phyloP scores from a whole-genome alignment of 495 filamentous ascomycete genomes.

The Aspergillus affinis region DNA sequence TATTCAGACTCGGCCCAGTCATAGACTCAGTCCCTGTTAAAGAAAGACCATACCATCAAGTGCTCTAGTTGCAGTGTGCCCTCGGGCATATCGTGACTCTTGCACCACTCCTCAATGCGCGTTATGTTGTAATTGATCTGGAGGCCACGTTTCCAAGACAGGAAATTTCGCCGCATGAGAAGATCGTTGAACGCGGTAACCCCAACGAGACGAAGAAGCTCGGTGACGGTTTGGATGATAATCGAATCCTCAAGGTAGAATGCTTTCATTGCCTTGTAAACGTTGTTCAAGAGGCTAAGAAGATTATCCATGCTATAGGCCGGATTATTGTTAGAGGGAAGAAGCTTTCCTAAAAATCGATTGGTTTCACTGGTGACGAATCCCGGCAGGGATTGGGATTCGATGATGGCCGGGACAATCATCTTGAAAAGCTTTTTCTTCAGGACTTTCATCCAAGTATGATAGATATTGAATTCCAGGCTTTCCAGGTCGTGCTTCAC shows the following conservation, averaged over 20 bases:
- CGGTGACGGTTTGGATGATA: conserved; percentile 90
- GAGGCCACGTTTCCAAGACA: conserved; percentile 98
- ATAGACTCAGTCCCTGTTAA: neutral
- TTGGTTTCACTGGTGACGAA: conserved; percentile 99
- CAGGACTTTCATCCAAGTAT: conserved; percentile 99
- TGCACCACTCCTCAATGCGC: conserved; percentile 99
- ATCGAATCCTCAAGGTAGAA: conserved; percentile 97
- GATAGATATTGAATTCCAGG: conserved; percentile 99
- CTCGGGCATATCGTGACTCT: conserved; percentile 99
- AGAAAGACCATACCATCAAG: conserved; percentile 81
- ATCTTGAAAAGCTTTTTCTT: conserved; percentile 99
- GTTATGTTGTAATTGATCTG: conserved; percentile 99
- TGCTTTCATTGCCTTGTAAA: conserved; percentile 96
- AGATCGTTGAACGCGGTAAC: conserved; percentile 99
- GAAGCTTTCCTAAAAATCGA: conserved; percentile 93
- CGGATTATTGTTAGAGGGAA: conserved; percentile 81
- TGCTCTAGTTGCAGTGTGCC: conserved; percentile 97
- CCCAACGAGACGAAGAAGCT: conserved; percentile 89
- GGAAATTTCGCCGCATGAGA: conserved; percentile 95
- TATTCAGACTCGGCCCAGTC: neutral
- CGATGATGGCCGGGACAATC: conserved; percentile 99
- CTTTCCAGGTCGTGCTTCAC: conserved; percentile 99
- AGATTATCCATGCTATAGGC: conserved; percentile 99
- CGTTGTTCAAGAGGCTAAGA: conserved; percentile 92
- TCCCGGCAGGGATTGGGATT: conserved; percentile 95